Evolutionary conservation across 2,329 filamentous ascomycete genomes (phyloP), one percentile per base, ranked within the genome.

Genomic region (Penicillium sp.): DNA sequence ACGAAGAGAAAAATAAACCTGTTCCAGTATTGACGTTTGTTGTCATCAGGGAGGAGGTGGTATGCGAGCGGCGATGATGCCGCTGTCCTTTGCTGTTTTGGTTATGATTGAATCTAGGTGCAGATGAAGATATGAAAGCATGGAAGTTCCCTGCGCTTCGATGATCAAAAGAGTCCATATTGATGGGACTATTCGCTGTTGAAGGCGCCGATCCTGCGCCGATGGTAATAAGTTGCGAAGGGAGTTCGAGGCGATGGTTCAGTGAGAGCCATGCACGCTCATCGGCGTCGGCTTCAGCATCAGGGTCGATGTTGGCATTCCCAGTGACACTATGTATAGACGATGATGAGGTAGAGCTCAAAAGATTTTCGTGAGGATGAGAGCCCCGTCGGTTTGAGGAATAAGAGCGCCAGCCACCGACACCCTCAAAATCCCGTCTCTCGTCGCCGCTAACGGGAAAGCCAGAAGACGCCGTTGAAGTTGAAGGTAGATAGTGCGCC

Each of bases 361-460:
- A 43, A 14, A 49, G 33, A 36, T 53, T 52, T 4, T 53, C 53
- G 4, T 48, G 27, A 2, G 16, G 33, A 29, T 50, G 48, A 11
- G 46, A 43, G 36, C 48, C 57, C 11, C 45, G 49, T 4, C 39
- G 47, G 15, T 48, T 34, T 43, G 45, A 43, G 40, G 25, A 17
- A 27, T 46, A 56, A 7, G 51, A 54, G 23, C 64, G 56, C 67
- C 67, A 70, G 15, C 68, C 68, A 7, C 68, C 68, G 4, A 70
- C 57, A 3, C 68, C 67, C 54, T 71, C 68, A 41, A 70, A 71
- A 45, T 71, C 68, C n/a, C 67, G 62, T 32, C 59, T 53, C 15
- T 57, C 56, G 33, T 67, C 59, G 2, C 58, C 59, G 41, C 58
- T 62, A 28, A 63, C 53, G 13, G 50, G 51, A 4, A 62, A 45